Evolutionary conservation across 441 rosid genomes (phyloP).

Genomic region (Adansonia gregorii): DNA sequence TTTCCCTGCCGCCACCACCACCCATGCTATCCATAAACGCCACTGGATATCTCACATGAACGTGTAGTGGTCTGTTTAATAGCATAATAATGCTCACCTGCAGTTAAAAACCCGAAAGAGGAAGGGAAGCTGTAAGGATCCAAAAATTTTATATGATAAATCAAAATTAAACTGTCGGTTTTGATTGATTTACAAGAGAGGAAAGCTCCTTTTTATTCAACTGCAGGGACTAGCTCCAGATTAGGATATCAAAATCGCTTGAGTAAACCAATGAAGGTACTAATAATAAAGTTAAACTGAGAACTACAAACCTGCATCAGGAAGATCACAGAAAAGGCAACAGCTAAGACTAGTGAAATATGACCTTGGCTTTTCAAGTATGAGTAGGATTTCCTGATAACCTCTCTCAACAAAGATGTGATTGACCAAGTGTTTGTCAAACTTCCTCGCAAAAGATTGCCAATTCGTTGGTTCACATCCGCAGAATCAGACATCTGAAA

Average conservation of each 20-base stretch:
- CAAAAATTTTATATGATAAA: not conserved
- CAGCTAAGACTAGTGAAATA: slow-evolving; percentile 54
- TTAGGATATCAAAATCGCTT: not conserved
- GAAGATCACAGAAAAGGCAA: slow-evolving; percentile 74
- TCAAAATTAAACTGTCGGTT: not conserved
- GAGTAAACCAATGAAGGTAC: not conserved
- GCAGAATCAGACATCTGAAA: slow-evolving; percentile 37
- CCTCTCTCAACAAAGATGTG: slow-evolving; percentile 43
- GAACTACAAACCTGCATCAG: slow-evolving; percentile 75
- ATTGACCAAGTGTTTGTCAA: slow-evolving; percentile 29
- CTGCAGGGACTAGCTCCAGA: not conserved
- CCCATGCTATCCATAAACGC: slow-evolving; percentile 35
- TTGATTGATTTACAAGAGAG: too few species aligned
- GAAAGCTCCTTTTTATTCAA: not conserved
- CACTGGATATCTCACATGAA: slow-evolving; percentile 47
- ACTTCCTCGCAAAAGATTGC: slow-evolving; percentile 40
- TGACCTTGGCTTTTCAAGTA: slow-evolving; percentile 58
- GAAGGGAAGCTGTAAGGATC: not conserved
- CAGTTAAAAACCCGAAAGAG: slow-evolving; percentile 8
- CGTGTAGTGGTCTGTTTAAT: slow-evolving; percentile 61
- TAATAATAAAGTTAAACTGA: not conserved
- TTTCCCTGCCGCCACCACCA: slow-evolving; percentile 28
- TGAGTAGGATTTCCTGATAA: slow-evolving; percentile 44
- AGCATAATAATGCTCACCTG: slow-evolving; percentile 83
- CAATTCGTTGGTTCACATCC: slow-evolving; percentile 33